phyloP scores from a whole-genome alignment of 352 stramenopile species.

The Phytophthora uliginosa region DNA sequence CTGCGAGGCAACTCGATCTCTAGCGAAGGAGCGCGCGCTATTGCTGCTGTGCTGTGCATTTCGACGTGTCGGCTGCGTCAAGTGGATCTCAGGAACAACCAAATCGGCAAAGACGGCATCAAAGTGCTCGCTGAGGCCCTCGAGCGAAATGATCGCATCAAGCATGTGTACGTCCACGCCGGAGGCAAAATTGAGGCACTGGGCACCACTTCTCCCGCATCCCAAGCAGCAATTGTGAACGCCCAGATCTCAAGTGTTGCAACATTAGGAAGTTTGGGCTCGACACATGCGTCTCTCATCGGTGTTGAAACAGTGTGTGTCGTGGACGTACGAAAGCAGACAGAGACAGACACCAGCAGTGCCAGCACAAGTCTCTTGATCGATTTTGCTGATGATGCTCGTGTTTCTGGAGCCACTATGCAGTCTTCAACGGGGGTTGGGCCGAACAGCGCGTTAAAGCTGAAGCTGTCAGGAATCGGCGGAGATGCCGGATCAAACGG shows the following conservation, averaged over 20 bases:
- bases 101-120: slow-evolving; percentile 93
- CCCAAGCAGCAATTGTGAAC: slow-evolving; percentile 49
- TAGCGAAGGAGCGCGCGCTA: slow-evolving; percentile 93
- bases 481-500: slow-evolving; percentile 14
- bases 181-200: slow-evolving; percentile 96
- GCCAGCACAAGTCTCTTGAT: slow-evolving; percentile 34
- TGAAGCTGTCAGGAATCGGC: slow-evolving; percentile 59
- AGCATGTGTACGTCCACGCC: slow-evolving; percentile 97
- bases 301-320: slow-evolving; percentile 96
- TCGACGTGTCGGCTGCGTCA: slow-evolving; percentile 76
- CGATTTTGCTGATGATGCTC: slow-evolving; percentile 38
- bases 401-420: slow-evolving; percentile 14
- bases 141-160: slow-evolving; percentile 92
- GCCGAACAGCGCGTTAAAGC: slow-evolving; percentile 57
- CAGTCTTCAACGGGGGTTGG: slow-evolving; percentile 26
- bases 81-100: slow-evolving; percentile 95
- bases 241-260: slow-evolving; percentile 58
- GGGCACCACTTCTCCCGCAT: slow-evolving; percentile 65
- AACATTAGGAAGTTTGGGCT: slow-evolving; percentile 25
- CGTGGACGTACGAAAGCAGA: slow-evolving; percentile 95
- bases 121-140: slow-evolving; percentile 95
- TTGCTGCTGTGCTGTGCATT: slow-evolving; percentile 93
- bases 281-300: slow-evolving; percentile 59
- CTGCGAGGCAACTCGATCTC: slow-evolving; percentile 93
- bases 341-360: slow-evolving; percentile 24